A percentile compares a stretch with the other conserved stretches of the same genome.
Conservation (phyloP, 257 asterid genomes). For the Przewalskia tangutica region DNA sequence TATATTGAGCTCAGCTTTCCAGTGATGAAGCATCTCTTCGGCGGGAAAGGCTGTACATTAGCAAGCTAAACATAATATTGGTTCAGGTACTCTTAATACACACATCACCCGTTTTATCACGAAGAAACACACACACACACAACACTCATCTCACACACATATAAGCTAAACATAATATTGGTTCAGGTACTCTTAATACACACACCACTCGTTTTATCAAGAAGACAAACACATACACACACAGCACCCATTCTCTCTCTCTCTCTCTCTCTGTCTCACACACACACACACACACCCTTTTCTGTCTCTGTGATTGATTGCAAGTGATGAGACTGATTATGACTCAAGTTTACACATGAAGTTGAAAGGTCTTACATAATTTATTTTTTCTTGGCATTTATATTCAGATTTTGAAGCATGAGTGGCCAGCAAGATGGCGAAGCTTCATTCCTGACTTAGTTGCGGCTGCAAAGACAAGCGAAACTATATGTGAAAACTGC, state of each 20-base stretch:
- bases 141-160: not conserved
- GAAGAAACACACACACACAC: not conserved
- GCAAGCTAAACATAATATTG: slow-evolving; percentile 69
- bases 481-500: slow-evolving; percentile 97
- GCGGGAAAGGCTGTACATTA: slow-evolving; percentile 82
- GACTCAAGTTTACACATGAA: not conserved
- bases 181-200: slow-evolving; percentile 64
- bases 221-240: too few species aligned
- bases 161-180: slow-evolving; percentile 62
- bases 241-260: not conserved
- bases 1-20: slow-evolving; percentile 48
- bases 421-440: slow-evolving; percentile 94
- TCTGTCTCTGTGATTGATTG: not conserved
- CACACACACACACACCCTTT: too few species aligned
- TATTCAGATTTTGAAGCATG: slow-evolving; percentile 89
- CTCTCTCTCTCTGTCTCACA: not conserved
- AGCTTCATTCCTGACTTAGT: slow-evolving; percentile 94
- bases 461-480: slow-evolving; percentile 94
- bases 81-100: slow-evolving; percentile 63
- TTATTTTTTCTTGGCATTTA: slow-evolving; percentile 1
- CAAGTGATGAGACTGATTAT: not conserved
- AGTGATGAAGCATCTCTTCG: slow-evolving; percentile 91
- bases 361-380: not conserved
- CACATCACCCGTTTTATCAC: not conserved
- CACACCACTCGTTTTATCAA: too few species aligned